Evolutionary conservation across 1,284 basidiomycete genomes (phyloP).

Genomic region (Fomitopsis palustris): DNA sequence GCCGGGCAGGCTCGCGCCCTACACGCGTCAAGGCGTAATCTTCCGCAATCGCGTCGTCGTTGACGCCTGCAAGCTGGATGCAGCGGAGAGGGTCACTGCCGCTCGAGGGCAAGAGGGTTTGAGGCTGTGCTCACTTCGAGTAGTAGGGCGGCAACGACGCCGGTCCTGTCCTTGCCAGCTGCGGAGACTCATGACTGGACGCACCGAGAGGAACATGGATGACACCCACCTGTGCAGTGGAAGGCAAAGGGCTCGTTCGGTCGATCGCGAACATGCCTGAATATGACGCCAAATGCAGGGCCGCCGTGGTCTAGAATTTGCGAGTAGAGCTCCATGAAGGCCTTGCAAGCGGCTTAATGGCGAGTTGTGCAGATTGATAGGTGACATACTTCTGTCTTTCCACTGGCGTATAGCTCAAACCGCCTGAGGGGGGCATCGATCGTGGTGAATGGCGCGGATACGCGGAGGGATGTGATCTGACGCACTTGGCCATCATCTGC

Average conservation of each 20-base stretch:
- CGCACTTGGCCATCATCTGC: conserved; percentile 77
- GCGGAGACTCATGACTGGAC: background rate
- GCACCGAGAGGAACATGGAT: background rate
- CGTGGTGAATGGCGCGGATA: background rate
- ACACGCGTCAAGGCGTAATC: conserved; percentile 75
- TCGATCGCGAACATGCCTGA: conserved; percentile 66
- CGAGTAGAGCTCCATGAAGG: conserved; percentile 76
- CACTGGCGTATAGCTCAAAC: conserved; percentile 74
- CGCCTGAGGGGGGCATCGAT: conserved; percentile 39
- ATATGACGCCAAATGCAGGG: conserved; percentile 56
- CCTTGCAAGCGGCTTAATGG: conserved; percentile 34
- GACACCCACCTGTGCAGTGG: conserved; percentile 62
- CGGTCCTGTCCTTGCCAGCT: conserved; percentile 78
- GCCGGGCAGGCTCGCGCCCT: conserved; percentile 71
- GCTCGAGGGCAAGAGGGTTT: background rate
- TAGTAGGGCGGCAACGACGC: conserved; percentile 69
- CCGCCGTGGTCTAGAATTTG: conserved; percentile 76
- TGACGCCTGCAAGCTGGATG: conserved; percentile 62
- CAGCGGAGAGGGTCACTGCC: background rate
- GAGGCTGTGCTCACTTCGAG: conserved; percentile 46
- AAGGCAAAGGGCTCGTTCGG: conserved; percentile 63
- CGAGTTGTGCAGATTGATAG: conserved; percentile 5
- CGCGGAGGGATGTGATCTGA: conserved; percentile 30
- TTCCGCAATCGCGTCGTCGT: conserved; percentile 57
- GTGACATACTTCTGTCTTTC: conserved; percentile 62